Conservation (phyloP, 2,329 filamentous ascomycete genomes). For the Leptographium lundbergii region DNA sequence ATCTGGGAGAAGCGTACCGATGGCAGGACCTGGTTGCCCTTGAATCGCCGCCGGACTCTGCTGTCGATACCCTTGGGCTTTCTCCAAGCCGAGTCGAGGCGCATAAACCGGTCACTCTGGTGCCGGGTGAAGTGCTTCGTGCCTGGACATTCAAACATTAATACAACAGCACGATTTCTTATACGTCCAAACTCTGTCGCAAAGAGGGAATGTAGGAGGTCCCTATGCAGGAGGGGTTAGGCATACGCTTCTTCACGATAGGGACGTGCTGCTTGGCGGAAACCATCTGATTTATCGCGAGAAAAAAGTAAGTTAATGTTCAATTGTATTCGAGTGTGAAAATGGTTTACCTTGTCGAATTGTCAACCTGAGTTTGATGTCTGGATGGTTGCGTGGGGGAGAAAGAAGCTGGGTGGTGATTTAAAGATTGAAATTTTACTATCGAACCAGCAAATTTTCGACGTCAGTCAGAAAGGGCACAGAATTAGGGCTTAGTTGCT, state of each 20-base stretch:
- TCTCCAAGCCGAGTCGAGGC: conserved; percentile 80
- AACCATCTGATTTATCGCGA: conserved; percentile 59
- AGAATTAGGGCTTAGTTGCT: conserved; percentile 1
- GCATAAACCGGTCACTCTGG: conserved; percentile 94
- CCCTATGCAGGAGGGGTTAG: background rate
- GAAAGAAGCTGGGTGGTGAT: background rate
- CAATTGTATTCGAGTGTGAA: background rate
- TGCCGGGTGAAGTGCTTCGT: conserved; percentile 93
- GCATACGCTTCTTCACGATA: conserved; percentile 99
- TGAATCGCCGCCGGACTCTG: conserved; percentile 93
- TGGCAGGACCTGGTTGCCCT: conserved; percentile 91
- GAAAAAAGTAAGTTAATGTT: background rate
- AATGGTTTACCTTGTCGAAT: background rate
- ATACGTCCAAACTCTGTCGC: background rate
- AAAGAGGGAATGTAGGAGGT: background rate
- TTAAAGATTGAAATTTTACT: conserved; percentile 1
- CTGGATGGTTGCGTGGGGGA: background rate
- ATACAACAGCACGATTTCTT: background rate
- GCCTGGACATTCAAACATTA: conserved; percentile 38
- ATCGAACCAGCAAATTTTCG: background rate
- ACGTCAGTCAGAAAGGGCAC: background rate
- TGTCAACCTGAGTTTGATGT: background rate
- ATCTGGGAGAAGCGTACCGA: conserved; percentile 57
- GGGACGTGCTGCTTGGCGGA: conserved; percentile 98
- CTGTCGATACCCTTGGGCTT: conserved; percentile 99